phyloP scores from a whole-genome alignment of 345 rosid genomes.

The Sisymbrium altissimum region DNA sequence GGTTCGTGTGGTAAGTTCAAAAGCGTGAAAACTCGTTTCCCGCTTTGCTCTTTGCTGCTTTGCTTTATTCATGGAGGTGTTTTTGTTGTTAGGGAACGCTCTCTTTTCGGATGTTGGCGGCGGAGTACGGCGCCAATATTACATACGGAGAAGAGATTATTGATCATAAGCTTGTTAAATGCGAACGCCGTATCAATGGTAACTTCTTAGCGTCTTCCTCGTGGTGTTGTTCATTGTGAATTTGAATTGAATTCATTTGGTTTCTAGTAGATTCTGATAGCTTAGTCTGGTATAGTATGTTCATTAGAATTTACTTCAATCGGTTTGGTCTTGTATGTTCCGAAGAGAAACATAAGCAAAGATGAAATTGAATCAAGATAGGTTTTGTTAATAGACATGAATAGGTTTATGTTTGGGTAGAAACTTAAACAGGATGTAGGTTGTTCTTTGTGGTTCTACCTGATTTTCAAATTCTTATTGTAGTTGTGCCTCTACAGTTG shows the following conservation, averaged over 20 bases:
- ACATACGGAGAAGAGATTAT: constrained; percentile 90
- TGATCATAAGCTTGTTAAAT: constrained; percentile 74
- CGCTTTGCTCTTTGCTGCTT: neutral
- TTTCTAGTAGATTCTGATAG: neutral
- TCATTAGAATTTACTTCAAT: neutral
- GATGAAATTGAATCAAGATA: neutral
- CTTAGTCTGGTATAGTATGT: neutral
- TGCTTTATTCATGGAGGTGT: neutral
- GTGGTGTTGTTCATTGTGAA: neutral
- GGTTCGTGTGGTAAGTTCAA: constrained; percentile 86
- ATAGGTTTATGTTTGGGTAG: neutral
- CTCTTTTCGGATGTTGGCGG: constrained; percentile 71
- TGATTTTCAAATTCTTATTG: constrained; percentile 21
- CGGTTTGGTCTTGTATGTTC: neutral
- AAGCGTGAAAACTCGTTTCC: neutral
- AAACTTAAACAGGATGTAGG: neutral
- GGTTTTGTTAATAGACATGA: neutral
- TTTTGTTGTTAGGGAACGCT: constrained; percentile 62
- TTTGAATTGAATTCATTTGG: neutral
- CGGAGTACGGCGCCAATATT: constrained; percentile 89
- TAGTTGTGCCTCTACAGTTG: constrained; percentile 45
- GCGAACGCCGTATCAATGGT: constrained; percentile 72
- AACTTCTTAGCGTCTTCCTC: neutral
- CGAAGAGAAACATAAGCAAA: neutral
- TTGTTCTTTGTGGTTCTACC: constrained; percentile 28